phyloP scores from a whole-genome alignment of 345 rosid genomes.

The Draba incana region DNA sequence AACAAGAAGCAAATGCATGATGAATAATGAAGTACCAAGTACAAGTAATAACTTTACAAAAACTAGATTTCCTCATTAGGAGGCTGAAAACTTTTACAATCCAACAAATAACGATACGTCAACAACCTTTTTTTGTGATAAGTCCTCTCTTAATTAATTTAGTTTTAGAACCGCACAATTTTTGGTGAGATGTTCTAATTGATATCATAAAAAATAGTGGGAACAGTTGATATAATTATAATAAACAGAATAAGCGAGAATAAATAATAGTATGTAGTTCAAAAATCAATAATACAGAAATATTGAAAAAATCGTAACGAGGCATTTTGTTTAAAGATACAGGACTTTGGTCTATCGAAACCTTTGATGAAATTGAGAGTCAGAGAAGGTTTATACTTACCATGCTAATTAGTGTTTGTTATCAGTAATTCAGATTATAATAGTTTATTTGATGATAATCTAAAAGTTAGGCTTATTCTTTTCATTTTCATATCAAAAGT shows the following conservation, averaged over 20 bases:
- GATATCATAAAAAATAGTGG: neutral
- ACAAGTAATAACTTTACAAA: constrained; percentile 34
- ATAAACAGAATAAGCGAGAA: neutral
- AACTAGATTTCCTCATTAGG: constrained; percentile 35
- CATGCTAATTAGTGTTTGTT: neutral
- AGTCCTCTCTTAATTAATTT: constrained; percentile 24
- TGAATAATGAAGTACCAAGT: constrained; percentile 34
- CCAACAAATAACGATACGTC: constrained; percentile 28
- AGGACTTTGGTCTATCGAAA: neutral
- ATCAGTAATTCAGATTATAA: neutral
- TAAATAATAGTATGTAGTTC: too few relatives aligned
- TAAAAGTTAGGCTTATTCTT: neutral
- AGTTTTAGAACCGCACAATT: constrained; percentile 26
- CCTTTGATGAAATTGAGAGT: neutral
- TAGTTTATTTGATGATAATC: neutral
- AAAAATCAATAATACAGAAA: neutral
- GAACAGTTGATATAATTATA: neutral
- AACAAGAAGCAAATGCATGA: constrained; percentile 33
- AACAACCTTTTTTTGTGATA: constrained; percentile 38
- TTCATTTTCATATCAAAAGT: neutral
- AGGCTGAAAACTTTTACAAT: constrained; percentile 45
- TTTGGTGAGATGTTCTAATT: neutral
- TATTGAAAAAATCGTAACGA: neutral
- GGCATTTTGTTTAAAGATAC: neutral
- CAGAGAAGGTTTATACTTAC: neutral